These are phyloP conservation scores for Aotearoamyces nothofagi DNA, from an alignment of 2,329 filamentous ascomycete species.

Conservation along the genomic window DNA sequence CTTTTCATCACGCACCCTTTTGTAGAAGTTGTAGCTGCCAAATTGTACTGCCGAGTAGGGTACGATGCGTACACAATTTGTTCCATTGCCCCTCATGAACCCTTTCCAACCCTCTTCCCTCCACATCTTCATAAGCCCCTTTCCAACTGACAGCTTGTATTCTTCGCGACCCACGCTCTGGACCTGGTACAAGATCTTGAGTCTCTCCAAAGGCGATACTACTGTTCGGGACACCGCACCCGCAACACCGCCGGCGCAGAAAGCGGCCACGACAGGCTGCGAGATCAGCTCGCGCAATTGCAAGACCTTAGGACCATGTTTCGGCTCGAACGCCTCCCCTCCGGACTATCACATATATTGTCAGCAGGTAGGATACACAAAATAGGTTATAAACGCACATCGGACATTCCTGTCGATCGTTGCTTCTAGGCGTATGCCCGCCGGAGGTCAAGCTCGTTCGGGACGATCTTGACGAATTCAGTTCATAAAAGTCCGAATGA, in stretches of 20 bases:
- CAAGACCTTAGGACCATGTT: constrained; percentile 16
- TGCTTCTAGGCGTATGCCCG: no score
- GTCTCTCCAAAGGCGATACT: constrained; percentile 84
- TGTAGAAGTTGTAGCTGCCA: constrained; percentile 96
- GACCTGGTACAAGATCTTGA: constrained; percentile 96
- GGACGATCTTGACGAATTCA: no score
- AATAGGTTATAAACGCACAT: no score
- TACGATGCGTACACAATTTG: constrained; percentile 95
- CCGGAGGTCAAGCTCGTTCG: no score
- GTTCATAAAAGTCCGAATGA: no score
- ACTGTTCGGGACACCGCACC: constrained; percentile 96
- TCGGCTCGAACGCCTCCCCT: constrained; percentile 15
- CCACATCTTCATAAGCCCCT: constrained; percentile 91
- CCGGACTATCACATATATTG: no score
- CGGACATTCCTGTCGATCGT: no score
- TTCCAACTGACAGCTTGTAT: constrained; percentile 82
- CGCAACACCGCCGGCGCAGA: constrained; percentile 84
- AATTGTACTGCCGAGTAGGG: constrained; percentile 98
- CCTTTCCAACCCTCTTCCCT: constrained; percentile 91
- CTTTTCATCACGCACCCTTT: constrained; percentile 44
- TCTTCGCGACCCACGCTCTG: constrained; percentile 83
- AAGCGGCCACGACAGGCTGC: constrained; percentile 78
- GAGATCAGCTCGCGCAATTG: constrained; percentile 38
- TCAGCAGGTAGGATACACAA: no score
- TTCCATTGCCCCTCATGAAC: constrained; percentile 96